Conservation (phyloP, 805 yeast species). For the Starmerella vitae region DNA sequence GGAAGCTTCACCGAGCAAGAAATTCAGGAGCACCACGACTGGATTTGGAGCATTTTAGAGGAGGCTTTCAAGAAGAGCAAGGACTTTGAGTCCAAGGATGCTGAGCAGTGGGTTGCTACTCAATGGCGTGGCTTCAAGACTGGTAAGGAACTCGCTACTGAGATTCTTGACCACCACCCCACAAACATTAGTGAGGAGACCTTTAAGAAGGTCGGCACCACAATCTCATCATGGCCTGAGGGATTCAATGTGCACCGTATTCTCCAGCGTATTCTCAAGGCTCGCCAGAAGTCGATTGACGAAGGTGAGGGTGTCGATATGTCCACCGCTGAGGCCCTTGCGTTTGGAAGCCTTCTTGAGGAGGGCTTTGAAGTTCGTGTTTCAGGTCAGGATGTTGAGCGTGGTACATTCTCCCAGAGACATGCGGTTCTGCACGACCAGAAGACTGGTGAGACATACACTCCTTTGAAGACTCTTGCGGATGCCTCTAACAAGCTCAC, state of each 20-base stretch:
- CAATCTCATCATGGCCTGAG: slow-evolving; percentile 72
- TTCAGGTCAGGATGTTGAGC: slow-evolving; percentile 98
- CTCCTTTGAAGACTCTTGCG: slow-evolving; percentile 70
- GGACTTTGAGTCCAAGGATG: slow-evolving; percentile 81
- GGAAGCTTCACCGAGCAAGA: slow-evolving; percentile 83
- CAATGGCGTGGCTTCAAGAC: slow-evolving; percentile 99
- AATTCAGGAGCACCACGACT: slow-evolving; percentile 86
- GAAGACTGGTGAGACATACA: slow-evolving; percentile 63
- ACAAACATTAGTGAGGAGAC: slow-evolving; percentile 67
- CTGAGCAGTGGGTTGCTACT: slow-evolving; percentile 85
- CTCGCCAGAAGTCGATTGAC: slow-evolving; percentile 76
- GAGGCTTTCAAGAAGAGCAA: slow-evolving; percentile 78
- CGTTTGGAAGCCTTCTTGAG: slow-evolving; percentile 77
- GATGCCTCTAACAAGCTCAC: slow-evolving; percentile 75
- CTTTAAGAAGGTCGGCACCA: slow-evolving; percentile 65
- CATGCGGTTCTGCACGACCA: slow-evolving; percentile 98
- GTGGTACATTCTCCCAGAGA: slow-evolving; percentile 99
- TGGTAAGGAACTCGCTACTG: slow-evolving; percentile 91
- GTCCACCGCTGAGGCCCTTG: slow-evolving; percentile 99
- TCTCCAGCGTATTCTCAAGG: slow-evolving; percentile 81
- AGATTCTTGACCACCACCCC: slow-evolving; percentile 89
- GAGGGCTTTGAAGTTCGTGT: slow-evolving; percentile 97
- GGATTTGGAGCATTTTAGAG: slow-evolving; percentile 95
- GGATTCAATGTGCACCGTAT: slow-evolving; percentile 85
- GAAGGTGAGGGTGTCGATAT: slow-evolving; percentile 92